These are phyloP conservation scores for Steccherinum ochraceum DNA, from an alignment of 768 basidiomycete genomes.

Conservation along the genomic window DNA sequence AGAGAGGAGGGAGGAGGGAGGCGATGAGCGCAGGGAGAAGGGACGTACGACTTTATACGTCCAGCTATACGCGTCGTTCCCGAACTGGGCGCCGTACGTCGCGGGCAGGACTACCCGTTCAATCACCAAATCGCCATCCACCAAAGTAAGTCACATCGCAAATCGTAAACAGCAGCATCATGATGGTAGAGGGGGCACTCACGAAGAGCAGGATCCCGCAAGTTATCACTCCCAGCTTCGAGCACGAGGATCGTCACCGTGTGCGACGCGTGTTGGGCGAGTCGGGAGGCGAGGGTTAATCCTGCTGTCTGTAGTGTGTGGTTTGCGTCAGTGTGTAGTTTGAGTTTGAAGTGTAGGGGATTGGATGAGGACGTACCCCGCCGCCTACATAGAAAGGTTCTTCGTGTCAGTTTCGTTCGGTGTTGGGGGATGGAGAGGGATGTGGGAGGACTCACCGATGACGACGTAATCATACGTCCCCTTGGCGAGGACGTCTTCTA, in stretches of 20 bases:
- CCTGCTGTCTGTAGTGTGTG: conserved; percentile 29
- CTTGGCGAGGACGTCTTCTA: too few relatives aligned
- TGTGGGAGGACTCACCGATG: too few relatives aligned
- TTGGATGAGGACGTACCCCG: too few relatives aligned
- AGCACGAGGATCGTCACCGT: conserved; percentile 31
- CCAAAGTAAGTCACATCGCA: not conserved
- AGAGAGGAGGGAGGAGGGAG: too few relatives aligned
- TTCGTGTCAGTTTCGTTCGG: too few relatives aligned
- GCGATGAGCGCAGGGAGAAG: not conserved
- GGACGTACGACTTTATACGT: conserved; percentile 13
- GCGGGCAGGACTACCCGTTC: conserved; percentile 13
- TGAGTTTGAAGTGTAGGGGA: too few relatives aligned
- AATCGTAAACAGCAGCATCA: not conserved
- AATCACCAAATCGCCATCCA: not conserved
- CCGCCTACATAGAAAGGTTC: too few relatives aligned
- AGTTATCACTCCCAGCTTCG: conserved; percentile 20
- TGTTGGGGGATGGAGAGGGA: too few relatives aligned
- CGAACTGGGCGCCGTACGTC: conserved; percentile 13
- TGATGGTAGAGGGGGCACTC: not conserved
- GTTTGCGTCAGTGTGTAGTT: too few relatives aligned
- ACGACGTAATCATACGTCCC: too few relatives aligned
- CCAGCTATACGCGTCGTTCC: conserved; percentile 15
- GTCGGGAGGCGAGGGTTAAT: conserved; percentile 32
- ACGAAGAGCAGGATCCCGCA: conserved; percentile 9
- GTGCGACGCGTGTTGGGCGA: conserved; percentile 27